Evolutionary conservation across 2,329 filamentous ascomycete species (phyloP).

Genomic region (Colletotrichum limetticola): DNA sequence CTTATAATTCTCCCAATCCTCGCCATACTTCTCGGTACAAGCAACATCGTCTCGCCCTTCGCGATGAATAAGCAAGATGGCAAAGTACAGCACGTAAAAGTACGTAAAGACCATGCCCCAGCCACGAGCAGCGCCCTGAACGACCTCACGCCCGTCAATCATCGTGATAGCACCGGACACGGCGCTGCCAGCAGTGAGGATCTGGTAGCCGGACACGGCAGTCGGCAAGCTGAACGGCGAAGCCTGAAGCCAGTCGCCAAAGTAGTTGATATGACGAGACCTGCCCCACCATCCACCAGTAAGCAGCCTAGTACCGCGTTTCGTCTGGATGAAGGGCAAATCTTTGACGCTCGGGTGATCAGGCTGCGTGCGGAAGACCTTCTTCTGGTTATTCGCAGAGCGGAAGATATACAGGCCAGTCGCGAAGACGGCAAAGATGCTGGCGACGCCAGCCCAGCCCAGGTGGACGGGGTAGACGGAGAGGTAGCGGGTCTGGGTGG

Average conservation of each 20-base stretch:
- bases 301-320: conserved; percentile 72
- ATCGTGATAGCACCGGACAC: conserved; percentile 54
- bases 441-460: conserved; percentile 63
- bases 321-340: conserved; percentile 75
- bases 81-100: conserved; percentile 88
- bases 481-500: conserved; percentile 74
- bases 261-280: conserved; percentile 79
- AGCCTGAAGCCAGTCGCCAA: conserved; percentile 80
- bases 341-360: conserved; percentile 72
- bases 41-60: conserved; percentile 84
- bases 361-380: conserved; percentile 77
- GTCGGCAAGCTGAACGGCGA: conserved; percentile 79
- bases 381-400: conserved; percentile 78
- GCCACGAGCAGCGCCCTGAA: conserved; percentile 74
- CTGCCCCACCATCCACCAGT: conserved; percentile 79
- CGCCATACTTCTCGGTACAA: conserved; percentile 76
- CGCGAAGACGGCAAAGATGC: conserved; percentile 67
- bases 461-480: conserved; percentile 75
- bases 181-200: conserved; percentile 51
- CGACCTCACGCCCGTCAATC: conserved; percentile 64
- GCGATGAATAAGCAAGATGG: conserved; percentile 80
- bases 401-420: conserved; percentile 79
- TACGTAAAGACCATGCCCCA: conserved; percentile 86
- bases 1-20: conserved; percentile 84
- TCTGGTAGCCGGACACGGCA: conserved; percentile 71